Conservation (phyloP, 306 rosid species). For the Abrus pulchellus region DNA sequence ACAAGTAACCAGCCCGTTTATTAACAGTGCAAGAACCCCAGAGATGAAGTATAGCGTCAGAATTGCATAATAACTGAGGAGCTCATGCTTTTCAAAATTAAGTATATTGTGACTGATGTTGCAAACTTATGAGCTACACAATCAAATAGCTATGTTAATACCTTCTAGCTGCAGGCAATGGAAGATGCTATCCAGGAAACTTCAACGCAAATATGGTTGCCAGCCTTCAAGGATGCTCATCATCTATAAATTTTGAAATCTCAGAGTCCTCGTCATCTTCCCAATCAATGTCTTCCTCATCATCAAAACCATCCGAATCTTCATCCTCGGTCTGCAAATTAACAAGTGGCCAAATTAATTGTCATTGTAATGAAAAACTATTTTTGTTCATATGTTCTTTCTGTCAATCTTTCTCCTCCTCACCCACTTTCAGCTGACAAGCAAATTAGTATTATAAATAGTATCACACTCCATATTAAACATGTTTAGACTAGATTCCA, state of each 20-base stretch:
- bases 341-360: conserved; percentile 23
- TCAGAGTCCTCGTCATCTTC: conserved; percentile 51
- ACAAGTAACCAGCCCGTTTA: not conserved
- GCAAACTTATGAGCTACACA: conserved; percentile 17
- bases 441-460: conserved; percentile 7
- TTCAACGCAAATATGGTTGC: conserved; percentile 31
- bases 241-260: conserved; percentile 33
- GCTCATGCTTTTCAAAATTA: conserved; percentile 4
- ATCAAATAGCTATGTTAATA: conserved; percentile 43
- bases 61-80: conserved; percentile 2
- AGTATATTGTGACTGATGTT: not conserved
- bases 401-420: conserved; percentile 26
- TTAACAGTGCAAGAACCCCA: conserved; percentile 1
- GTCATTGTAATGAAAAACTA: conserved; percentile 10
- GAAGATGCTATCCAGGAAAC: conserved; percentile 39
- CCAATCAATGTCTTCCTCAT: conserved; percentile 50
- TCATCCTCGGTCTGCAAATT: conserved; percentile 71
- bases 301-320: conserved; percentile 56
- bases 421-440: conserved; percentile 29
- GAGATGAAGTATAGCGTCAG: conserved; percentile 16
- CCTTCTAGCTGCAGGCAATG: conserved; percentile 46
- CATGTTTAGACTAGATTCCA: conserved; percentile 16
- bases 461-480: conserved; percentile 28
- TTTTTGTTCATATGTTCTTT: conserved; percentile 7
- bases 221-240: conserved; percentile 48